Conservation (phyloP, 2,329 filamentous ascomycete species). For the Fusarium chlamydosporum region DNA sequence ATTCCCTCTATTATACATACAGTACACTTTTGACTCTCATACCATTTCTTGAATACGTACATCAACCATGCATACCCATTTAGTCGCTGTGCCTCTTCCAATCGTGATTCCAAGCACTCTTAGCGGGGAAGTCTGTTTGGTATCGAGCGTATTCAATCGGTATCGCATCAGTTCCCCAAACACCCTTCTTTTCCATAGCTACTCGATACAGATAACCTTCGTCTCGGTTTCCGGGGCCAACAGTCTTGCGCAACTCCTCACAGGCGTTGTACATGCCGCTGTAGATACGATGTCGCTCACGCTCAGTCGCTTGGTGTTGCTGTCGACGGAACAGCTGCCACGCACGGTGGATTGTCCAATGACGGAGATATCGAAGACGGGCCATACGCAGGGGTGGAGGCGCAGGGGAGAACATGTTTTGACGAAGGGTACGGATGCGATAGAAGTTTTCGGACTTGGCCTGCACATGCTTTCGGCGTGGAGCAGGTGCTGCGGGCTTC, state of each 20-base stretch:
- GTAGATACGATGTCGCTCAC: constrained; percentile 83
- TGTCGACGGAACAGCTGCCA: constrained; percentile 86
- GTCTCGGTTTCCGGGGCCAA: constrained; percentile 69
- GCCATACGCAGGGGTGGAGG: constrained; percentile 86
- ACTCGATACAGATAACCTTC: constrained; percentile 85
- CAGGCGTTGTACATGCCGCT: constrained; percentile 87
- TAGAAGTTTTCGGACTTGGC: constrained; percentile 57
- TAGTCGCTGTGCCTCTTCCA: constrained; percentile 77
- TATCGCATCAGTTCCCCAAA: constrained; percentile 79
- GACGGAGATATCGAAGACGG: constrained; percentile 87
- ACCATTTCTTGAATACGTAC: constrained; percentile 2
- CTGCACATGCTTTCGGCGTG: constrained; percentile 49
- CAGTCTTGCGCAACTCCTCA: constrained; percentile 80
- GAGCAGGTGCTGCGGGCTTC: constrained; percentile 40
- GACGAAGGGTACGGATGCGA: constrained; percentile 62
- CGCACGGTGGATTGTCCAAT: constrained; percentile 99
- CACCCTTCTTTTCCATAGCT: constrained; percentile 90
- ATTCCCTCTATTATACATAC: constrained; percentile 47
- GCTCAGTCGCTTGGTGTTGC: constrained; percentile 73
- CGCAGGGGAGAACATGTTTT: constrained; percentile 65
- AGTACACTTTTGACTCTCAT: constrained; percentile 36
- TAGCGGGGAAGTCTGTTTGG: constrained; percentile 85
- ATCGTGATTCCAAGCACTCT: constrained; percentile 89
- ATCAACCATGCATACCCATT: constrained; percentile 3
- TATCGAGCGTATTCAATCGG: constrained; percentile 92